phyloP scores from a whole-genome alignment of 2,329 filamentous ascomycete genomes.

The Botrytis paeoniae region DNA sequence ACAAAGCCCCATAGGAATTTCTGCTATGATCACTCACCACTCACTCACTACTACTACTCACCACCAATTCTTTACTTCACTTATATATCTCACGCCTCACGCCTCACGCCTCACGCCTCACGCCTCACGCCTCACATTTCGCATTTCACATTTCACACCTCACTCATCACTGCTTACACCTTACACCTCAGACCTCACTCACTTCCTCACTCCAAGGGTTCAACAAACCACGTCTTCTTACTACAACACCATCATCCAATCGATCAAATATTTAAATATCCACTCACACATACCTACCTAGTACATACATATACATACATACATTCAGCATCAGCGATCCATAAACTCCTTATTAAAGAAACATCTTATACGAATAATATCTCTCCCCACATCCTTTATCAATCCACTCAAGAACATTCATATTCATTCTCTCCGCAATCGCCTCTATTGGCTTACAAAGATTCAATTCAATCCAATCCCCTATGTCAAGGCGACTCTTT shows the following conservation, averaged over 20 bases:
- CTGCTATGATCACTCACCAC: neutral
- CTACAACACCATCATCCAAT: neutral
- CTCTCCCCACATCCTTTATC: neutral
- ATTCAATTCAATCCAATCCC: neutral
- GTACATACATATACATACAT: neutral
- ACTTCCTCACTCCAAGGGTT: neutral
- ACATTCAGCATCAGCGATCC: neutral
- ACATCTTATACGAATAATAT: neutral
- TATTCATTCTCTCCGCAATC: neutral
- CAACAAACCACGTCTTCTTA: neutral
- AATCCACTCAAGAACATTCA: neutral
- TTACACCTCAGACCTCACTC: neutral
- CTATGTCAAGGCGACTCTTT: constrained; percentile 29
- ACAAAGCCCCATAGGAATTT: neutral
- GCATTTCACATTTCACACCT: neutral
- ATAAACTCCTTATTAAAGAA: neutral
- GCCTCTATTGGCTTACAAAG: neutral
- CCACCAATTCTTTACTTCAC: neutral
- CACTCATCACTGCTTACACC: neutral
- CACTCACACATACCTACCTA: neutral
- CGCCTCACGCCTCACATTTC: neutral
- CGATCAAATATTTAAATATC: neutral
- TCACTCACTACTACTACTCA: neutral
- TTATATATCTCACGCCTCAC: neutral
- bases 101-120: neutral